Base-by-base conservation (phyloP, 2,329 filamentous ascomycete species). In the Aspergillus jensenii region DNA sequence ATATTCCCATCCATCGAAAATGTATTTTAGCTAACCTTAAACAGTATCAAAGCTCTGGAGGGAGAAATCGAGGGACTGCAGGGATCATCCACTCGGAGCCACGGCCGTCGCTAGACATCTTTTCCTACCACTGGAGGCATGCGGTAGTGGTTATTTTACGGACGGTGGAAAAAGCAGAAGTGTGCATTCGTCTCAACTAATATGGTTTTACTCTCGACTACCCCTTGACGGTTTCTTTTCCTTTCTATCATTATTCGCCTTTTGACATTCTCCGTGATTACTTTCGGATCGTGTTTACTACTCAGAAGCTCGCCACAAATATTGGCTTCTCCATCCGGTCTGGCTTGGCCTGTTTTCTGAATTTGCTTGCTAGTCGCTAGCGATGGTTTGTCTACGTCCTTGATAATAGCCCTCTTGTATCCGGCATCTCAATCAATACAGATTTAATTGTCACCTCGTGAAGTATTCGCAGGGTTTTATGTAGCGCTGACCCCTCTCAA, bases 41-140 rank as follows among this genome's bases (percentile, higher is more conserved):
- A 52, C 62, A 80, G 78, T 21, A 81, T 81, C 76, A 81, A 81
- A 71, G 71, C 77, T 52, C 74, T 81, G 66, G 95, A 99, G 81
- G 82, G 85, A 67, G 95, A 99, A 75, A 89, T 99, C 73, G 95
- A 99, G 80, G 81, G 86, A 68, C 90, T 98, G 87, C 93, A 98
- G 80, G 91, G 91, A 76, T 91, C 85, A 74, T 87, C 91, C 73
- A 90, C 91, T 74, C 90, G 93, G 82, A 96, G 90, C 81, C 90
- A 95, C 76, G 92, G 93, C 71, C 91, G 93, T 78, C 92, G 92
- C 79, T 96, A 93, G 47, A 76, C 51, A 62, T 66, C 54, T 55
- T 62, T 49, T 52, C 50, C 50, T 60, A 50, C 46, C 60, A 56
- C 52, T 51, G 62, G 61, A 46, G 48, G 56, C 44, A 47, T 40